These are phyloP conservation scores for Orbilia blumenaviensis DNA, from an alignment of 2,329 filamentous ascomycete genomes.

Conservation along the genomic window DNA sequence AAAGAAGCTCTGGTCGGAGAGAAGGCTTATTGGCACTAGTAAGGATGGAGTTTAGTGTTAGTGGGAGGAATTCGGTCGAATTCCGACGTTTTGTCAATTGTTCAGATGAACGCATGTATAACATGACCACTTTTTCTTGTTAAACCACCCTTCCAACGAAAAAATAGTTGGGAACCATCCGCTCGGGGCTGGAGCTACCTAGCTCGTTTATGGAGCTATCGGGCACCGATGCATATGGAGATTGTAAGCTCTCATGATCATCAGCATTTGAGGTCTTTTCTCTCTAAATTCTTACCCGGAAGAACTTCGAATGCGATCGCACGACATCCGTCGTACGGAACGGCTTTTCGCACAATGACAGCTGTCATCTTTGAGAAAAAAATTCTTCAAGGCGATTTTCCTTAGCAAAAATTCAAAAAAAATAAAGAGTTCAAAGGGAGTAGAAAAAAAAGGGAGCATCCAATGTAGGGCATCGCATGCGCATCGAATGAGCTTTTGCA, in stretches of 20 bases:
- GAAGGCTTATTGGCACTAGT: background rate
- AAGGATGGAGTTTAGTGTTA: background rate
- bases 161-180: background rate
- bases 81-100: slow-evolving; percentile 31
- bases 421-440: background rate
- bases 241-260: slow-evolving; percentile 24
- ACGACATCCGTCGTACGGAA: background rate
- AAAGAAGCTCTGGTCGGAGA: background rate
- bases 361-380: slow-evolving; percentile 8
- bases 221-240: background rate
- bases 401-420: background rate
- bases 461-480: slow-evolving; percentile 45
- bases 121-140: slow-evolving; percentile 10
- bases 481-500: slow-evolving; percentile 52
- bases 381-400: background rate
- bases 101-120: slow-evolving; percentile 34
- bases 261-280: slow-evolving; percentile 3
- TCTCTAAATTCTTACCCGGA: background rate
- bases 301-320: background rate
- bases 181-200: background rate
- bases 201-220: background rate
- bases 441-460: slow-evolving; percentile 1
- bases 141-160: too few relatives aligned
- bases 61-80: slow-evolving; percentile 52
- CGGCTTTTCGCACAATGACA: background rate